These are phyloP conservation scores for Thecaphora frezii DNA, from an alignment of 1,284 basidiomycete species.

Conservation along the genomic window DNA sequence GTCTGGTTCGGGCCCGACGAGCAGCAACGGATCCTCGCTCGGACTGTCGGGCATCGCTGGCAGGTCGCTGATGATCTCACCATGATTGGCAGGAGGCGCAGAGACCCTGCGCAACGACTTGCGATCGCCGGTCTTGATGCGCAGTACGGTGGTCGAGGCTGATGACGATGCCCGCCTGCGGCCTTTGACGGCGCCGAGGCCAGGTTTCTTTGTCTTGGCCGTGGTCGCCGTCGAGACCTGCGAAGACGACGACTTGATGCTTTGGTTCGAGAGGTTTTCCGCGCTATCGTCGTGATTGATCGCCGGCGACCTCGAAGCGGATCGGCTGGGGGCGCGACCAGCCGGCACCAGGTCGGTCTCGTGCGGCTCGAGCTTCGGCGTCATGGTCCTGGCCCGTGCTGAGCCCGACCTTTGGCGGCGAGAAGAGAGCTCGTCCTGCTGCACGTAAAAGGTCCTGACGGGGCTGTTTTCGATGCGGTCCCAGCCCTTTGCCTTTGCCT, in stretches of 20 bases:
- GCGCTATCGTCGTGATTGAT: background rate
- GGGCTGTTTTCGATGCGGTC: slow-evolving; percentile 21
- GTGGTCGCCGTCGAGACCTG: background rate
- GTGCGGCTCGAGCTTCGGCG: background rate
- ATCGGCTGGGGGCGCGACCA: background rate
- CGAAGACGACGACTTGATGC: slow-evolving; percentile 6
- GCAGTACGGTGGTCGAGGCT: slow-evolving; percentile 4
- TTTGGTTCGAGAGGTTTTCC: background rate
- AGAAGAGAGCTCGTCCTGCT: slow-evolving; percentile 10
- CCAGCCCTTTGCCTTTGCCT: slow-evolving; percentile 35
- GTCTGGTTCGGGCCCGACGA: slow-evolving; percentile 4
- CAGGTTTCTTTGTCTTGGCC: background rate
- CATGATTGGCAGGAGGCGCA: slow-evolving; percentile 10
- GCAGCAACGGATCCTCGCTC: slow-evolving; percentile 34
- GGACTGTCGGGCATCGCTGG: slow-evolving; percentile 32
- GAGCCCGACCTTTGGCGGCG: background rate
- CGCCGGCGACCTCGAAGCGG: background rate
- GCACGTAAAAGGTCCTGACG: slow-evolving; percentile 34
- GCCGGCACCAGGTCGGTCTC: background rate
- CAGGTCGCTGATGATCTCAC: slow-evolving; percentile 21
- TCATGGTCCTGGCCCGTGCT: background rate
- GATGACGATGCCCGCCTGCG: slow-evolving; percentile 4
- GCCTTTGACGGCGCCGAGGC: background rate
- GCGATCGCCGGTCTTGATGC: slow-evolving; percentile 2
- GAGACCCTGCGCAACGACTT: slow-evolving; percentile 9